Percentiles rank a stretch among this genome's conserved stretches.
phyloP scores from a whole-genome alignment of 352 stramenopile species.

The Peronospora destructor region DNA sequence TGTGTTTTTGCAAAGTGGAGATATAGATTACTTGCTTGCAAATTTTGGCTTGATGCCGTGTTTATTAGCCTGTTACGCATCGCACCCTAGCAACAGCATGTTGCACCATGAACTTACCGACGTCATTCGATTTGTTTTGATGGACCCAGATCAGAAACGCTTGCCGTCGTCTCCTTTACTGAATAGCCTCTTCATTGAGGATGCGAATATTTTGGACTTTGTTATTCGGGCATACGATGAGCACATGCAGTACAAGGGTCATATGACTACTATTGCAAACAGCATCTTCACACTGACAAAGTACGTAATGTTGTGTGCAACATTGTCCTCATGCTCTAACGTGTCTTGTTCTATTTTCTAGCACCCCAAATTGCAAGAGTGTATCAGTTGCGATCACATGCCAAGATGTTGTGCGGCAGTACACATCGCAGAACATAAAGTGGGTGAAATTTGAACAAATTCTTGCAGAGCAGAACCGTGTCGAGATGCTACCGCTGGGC shows the following conservation, averaged over 20 bases:
- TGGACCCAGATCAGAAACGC: conserved; percentile 81
- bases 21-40: conserved; percentile 61
- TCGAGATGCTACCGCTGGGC: conserved; percentile 78
- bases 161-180: conserved; percentile 68
- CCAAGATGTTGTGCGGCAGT: conserved; percentile 74
- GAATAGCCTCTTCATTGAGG: conserved; percentile 68
- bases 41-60: conserved; percentile 75
- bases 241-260: conserved; percentile 80
- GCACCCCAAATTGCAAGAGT: conserved; percentile 64
- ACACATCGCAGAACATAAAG: conserved; percentile 58
- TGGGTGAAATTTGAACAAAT: conserved; percentile 73
- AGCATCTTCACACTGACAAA: conserved; percentile 85
- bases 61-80: conserved; percentile 69
- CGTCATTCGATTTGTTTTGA: conserved; percentile 78
- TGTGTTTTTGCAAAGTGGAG: conserved; percentile 72
- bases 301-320: conserved; percentile 29
- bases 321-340: conserved; percentile 12
- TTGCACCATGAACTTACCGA: conserved; percentile 83
- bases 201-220: conserved; percentile 72
- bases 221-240: conserved; percentile 72
- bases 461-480: conserved; percentile 68
- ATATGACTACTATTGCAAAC: conserved; percentile 86
- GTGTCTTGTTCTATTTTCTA: conserved; percentile 12
- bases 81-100: conserved; percentile 75
- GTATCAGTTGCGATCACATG: conserved; percentile 48